Evolutionary conservation across 768 basidiomycete species (phyloP), one percentile per base, ranked within the genome.

Genomic region (Termitomyces eurrhizus): DNA sequence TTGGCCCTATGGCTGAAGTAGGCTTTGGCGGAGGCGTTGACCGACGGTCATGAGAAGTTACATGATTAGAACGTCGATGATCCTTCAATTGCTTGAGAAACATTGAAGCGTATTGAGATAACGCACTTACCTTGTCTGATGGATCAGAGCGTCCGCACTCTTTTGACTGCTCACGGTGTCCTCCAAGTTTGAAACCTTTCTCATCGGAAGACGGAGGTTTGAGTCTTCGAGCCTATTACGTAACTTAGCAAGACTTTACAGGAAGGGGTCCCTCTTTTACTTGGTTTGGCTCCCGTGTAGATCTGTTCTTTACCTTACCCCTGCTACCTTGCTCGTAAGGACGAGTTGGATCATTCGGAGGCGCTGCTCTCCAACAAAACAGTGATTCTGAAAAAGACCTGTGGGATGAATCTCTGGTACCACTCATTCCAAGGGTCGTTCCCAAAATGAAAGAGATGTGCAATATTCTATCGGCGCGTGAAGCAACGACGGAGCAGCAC

Each of bases 311-410:
- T 13, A 36, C 18, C 50, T 51, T 58, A 3, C 33, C 45, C 14
- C 26, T 36, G 39, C n/a, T 45, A n/a, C 44, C 56, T 35, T 53
- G 58, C 33, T 59, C 58, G 0, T 26, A 33, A 13, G 3, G 24
- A 35, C 33, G 52, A 12, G 36, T 37, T 24, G 33, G 33, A 8
- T 60, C 46, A 42, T 48, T 33, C 12, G 53, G 52, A 21, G 46
- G 35, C 24, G 46, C 46, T 33, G 53, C 36, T 55, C 59, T 60
- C 52, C 52, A 60, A 16, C 59, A 52, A 49, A 46, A 49, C 16
- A 55, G 59, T 8, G 59, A 55, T 24, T 60, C 59, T 26, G 46
- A 39, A 37, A 60, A 55, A 21, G 52, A 37, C 46, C 59, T 60
- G 4, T 37, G 21, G 16, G 59, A 29, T 33, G 59, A 32, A 12